Conservation (phyloP, 495 filamentous ascomycete genomes). For the Friedmanniomyces endolithicus region DNA sequence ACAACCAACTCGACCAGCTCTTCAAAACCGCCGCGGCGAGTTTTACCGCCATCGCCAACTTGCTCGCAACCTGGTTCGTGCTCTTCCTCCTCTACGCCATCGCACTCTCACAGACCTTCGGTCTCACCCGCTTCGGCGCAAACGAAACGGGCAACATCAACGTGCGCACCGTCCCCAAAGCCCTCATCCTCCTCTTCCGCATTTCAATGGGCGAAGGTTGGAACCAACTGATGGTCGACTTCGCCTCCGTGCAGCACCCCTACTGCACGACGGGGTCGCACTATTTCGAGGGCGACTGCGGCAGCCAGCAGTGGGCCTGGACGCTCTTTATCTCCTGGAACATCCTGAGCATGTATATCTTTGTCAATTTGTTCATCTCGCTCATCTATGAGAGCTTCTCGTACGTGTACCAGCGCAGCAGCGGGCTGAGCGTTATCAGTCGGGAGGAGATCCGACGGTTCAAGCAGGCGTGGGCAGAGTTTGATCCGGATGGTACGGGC, state of each 20-base stretch:
- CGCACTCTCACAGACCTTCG: constrained; percentile 91
- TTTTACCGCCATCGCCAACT: constrained; percentile 77
- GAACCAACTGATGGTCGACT: constrained; percentile 96
- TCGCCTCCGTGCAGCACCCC: constrained; percentile 62
- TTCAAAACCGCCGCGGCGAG: constrained; percentile 99
- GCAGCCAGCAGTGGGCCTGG: constrained; percentile 74
- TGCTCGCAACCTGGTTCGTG: constrained; percentile 93
- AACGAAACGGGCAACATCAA: constrained; percentile 74
- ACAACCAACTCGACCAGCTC: constrained; percentile 94
- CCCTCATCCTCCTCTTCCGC: constrained; percentile 84
- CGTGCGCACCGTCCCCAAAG: constrained; percentile 83
- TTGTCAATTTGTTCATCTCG: constrained; percentile 95
- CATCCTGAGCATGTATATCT: constrained; percentile 99
- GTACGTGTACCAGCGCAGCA: constrained; percentile 95
- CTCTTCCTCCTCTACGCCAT: constrained; percentile 95
- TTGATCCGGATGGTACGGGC: constrained; percentile 80
- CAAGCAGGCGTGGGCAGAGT: constrained; percentile 96
- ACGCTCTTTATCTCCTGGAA: constrained; percentile 93
- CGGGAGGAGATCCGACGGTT: constrained; percentile 89
- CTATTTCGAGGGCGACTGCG: constrained; percentile 85
- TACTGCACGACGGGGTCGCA: constrained; percentile 53
- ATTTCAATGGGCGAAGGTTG: constrained; percentile 90
- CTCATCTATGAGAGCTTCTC: constrained; percentile 99
- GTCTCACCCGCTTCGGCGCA: constrained; percentile 73
- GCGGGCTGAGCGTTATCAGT: constrained; percentile 68